These are phyloP conservation scores for Musa acuminata DNA, from an alignment of 176 grass and related monocot species.

Conservation along the genomic window DNA sequence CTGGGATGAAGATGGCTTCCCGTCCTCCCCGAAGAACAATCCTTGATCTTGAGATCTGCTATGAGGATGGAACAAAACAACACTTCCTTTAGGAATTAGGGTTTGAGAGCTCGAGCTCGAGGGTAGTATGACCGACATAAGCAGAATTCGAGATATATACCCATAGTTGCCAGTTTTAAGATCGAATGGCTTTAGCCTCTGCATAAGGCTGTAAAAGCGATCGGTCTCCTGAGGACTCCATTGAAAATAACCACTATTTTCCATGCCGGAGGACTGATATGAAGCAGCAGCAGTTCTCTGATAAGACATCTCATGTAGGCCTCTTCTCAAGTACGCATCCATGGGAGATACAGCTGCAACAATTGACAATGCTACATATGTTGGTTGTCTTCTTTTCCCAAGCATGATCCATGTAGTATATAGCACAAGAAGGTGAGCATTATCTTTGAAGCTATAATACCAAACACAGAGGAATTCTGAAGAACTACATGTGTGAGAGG, in stretches of 20 bases:
- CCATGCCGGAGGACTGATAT: conserved; percentile 23
- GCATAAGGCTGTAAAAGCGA: conserved; percentile 49
- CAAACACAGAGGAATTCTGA: too few relatives aligned
- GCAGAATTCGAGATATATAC: conserved; percentile 5
- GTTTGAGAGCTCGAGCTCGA: conserved; percentile 32
- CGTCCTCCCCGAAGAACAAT: conserved; percentile 31
- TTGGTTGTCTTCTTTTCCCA: not conserved
- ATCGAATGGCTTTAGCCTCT: conserved; percentile 36
- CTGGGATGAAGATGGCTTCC: conserved; percentile 28
- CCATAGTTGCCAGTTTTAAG: conserved; percentile 49
- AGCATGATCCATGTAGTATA: not conserved
- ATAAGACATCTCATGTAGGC: conserved; percentile 46
- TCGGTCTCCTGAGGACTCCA: conserved; percentile 27
- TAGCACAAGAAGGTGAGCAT: too few relatives aligned
- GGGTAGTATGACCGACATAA: not conserved
- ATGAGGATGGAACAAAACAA: not conserved
- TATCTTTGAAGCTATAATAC: too few relatives aligned
- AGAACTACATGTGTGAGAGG: too few relatives aligned
- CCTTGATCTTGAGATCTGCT: conserved; percentile 45
- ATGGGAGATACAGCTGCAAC: conserved; percentile 47
- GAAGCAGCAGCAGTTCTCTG: conserved; percentile 31
- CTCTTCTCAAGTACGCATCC: conserved; percentile 68
- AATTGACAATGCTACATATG: not conserved
- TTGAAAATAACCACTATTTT: conserved; percentile 26
- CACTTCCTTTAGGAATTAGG: not conserved